A percentile compares a stretch with the other conserved stretches of the same genome.
Evolutionary conservation across 306 rosid genomes (phyloP).

Genomic region (peach (Prunus persica)): Prunus_persica_NCBIv2 NC_034009.1:23781001-23781500

Average conservation of each 20-base stretch:
- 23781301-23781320: slow-evolving; percentile 41
- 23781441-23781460: slow-evolving; percentile 16
- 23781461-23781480: slow-evolving; percentile 3
- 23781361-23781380: slow-evolving; percentile 83
- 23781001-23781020: slow-evolving; percentile 27
- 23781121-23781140: slow-evolving; percentile 11
- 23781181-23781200: slow-evolving; percentile 46
- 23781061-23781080: slow-evolving; percentile 31
- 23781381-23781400: slow-evolving; percentile 76
- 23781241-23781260: slow-evolving; percentile 34
- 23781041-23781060: slow-evolving; percentile 46
- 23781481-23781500: background rate
- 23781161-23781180: slow-evolving; percentile 36
- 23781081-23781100: slow-evolving; percentile 45
- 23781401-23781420: slow-evolving; percentile 20
- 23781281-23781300: slow-evolving; percentile 50
- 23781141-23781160: slow-evolving; percentile 16
- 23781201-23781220: slow-evolving; percentile 31
- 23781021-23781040: slow-evolving; percentile 37
- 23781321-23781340: slow-evolving; percentile 60
- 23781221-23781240: slow-evolving; percentile 40
- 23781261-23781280: slow-evolving; percentile 33
- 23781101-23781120: slow-evolving; percentile 6
- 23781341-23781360: slow-evolving; percentile 69
- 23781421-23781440: slow-evolving; percentile 12